Base-by-base conservation (phyloP, 23 red algal species). In the Cyanidioschyzon merolae region DNA sequence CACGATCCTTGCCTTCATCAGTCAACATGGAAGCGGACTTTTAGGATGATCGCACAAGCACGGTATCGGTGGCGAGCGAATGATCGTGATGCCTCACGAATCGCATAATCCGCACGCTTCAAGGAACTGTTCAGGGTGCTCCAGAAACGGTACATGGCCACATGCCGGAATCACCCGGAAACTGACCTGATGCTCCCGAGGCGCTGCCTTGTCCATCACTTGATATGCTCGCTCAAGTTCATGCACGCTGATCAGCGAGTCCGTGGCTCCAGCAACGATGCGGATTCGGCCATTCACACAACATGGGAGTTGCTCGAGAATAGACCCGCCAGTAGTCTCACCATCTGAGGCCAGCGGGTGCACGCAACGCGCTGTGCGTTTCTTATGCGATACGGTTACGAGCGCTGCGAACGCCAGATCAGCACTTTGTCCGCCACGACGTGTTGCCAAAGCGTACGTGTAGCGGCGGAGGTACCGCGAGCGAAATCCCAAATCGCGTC, bases 101-200 rank as follows among this genome's bases (percentile, higher is more conserved):
- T 35, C 63, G n/a, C 3, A 15, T 27, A 71, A 27, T 27, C 63
- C 63, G 29, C 63, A 79, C 39, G 86, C 86, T 34, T 79, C 36
- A 17, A 63, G 67, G 39, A 96, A 96, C 27, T 82, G 37, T 2
- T 37, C 80, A 0, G 92, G 92, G 39, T 89, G 59, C 51, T 96
- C 92, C 16, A 96, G 50, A 77, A 85, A 77, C 0, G 92, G 88
- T 32, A 87, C 89, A n/a, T 96, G 92, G 74, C 89, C 92, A 30
- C 68, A 82, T 0, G 67, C 79, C 32, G 81, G 63, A 12, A 91
- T 41, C 29, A 96, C 85, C 35, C 83, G 39, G 32, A 90, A 59
- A n/a, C 29, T 24, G 25, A 84, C 85, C 1, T 67, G 63, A 12
- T 25, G 2, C 32, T 71, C 30, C 7, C n/a, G 1, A 37, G 77